Evolutionary conservation across 2,329 filamentous ascomycete genomes (phyloP), one percentile per base, ranked within the genome.

Genomic region (Neonectria magnoliae): DNA sequence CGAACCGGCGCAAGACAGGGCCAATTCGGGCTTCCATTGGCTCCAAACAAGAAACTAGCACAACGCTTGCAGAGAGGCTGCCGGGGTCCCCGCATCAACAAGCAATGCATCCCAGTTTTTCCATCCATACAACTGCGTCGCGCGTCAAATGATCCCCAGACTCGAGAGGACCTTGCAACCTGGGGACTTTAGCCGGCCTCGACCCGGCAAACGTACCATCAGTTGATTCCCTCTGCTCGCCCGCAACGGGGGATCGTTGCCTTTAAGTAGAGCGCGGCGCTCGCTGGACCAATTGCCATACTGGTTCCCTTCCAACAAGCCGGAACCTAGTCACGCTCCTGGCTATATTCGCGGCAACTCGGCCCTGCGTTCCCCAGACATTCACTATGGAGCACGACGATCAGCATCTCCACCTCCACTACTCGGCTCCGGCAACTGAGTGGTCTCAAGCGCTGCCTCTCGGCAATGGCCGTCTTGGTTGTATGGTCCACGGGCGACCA

Each of bases 391-490:
- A 41, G 50, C 44, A 29, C 5, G 48, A n/a, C 1, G 58, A 65
- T 48, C 61, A 60, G 33, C 61, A 54, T 51, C 60, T 73, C 18
- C 57, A 63, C 9, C 62, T 74, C 33, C 71, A 74, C 57, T 74
- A 74, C 54, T 45, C 29, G 56, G 31, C 57, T 53, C 73, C 74
- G 60, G 74, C 74, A 58, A 64, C 63, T 6, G 61, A 67, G 16
- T 76, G 73, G 72, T 48, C 68, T 38, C 67, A 76, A 57, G 81
- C 83, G 14, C 74, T 85, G 0, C 83, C 84, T 1, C 78, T 86
- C 59, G 83, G 84, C 3, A 86, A 86, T 68, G 83, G 84, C 11
- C 78, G 83, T 18, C 61, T 79, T 1, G 77, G 75, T 5, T 75
- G 71, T 3, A 84, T 84, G 78, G 68, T 85, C 27, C 80, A 81